phyloP scores from a whole-genome alignment of 192 early-diverging fungal genomes.

The Pilaira anomala region DNA sequence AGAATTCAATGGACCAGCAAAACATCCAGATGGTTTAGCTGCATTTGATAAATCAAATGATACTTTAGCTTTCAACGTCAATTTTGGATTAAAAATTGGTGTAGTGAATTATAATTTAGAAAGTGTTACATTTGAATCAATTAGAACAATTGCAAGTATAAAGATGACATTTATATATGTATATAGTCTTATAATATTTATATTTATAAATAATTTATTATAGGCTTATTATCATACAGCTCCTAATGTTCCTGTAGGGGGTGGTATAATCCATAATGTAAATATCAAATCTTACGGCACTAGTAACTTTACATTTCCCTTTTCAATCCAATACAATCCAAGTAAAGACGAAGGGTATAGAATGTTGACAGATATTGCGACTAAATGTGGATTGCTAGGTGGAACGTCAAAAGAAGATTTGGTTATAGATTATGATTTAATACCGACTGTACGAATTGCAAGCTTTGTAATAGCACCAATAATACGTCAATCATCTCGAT shows the following conservation, averaged over 20 bases:
- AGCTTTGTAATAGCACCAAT: slow-evolving; percentile 42
- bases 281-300: slow-evolving; percentile 37
- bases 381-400: slow-evolving; percentile 42
- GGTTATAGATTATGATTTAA: slow-evolving; percentile 46
- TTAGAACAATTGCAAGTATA: slow-evolving; percentile 33
- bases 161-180: too few relatives aligned
- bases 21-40: slow-evolving; percentile 9
- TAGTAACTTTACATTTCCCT: slow-evolving; percentile 45
- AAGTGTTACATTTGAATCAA: slow-evolving; percentile 22
- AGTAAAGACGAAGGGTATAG: slow-evolving; percentile 28
- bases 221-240: slow-evolving; percentile 21
- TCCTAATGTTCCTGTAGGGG: slow-evolving; percentile 38
- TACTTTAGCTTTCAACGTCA: slow-evolving; percentile 12
- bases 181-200: too few relatives aligned
- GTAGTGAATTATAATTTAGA: slow-evolving; percentile 32
- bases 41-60: slow-evolving; percentile 8
- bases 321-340: slow-evolving; percentile 41
- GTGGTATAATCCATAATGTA: slow-evolving; percentile 40
- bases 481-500: slow-evolving; percentile 34
- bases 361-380: slow-evolving; percentile 44
- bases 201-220: neutral
- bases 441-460: slow-evolving; percentile 44
- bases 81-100: slow-evolving; percentile 26
- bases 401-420: slow-evolving; percentile 16
- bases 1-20: slow-evolving; percentile 22